These are phyloP conservation scores for Misopates orontium DNA, from an alignment of 257 asterid genomes.

Conservation along the genomic window DNA sequence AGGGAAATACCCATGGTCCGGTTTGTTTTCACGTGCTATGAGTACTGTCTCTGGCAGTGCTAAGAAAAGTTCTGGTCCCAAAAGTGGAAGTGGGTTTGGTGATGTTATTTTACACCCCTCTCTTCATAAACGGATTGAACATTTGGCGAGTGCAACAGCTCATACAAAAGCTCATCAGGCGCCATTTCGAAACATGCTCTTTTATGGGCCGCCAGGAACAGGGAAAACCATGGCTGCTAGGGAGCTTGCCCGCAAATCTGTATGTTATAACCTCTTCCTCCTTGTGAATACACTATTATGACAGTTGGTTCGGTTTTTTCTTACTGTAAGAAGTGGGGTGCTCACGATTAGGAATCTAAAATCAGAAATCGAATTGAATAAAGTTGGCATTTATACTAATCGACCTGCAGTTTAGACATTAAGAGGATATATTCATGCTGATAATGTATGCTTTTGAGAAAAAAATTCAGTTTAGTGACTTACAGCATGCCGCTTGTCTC, in stretches of 20 bases:
- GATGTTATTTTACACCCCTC: conserved; percentile 85
- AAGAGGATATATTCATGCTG: too few relatives aligned
- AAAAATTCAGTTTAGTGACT: too few relatives aligned
- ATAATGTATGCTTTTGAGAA: too few relatives aligned
- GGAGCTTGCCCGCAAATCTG: conserved; percentile 94
- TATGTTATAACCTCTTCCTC: conserved; percentile 38
- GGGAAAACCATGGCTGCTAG: conserved; percentile 99
- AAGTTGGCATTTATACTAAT: too few relatives aligned
- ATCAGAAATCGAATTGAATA: too few relatives aligned
- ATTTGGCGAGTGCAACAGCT: conserved; percentile 81
- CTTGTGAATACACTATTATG: background rate
- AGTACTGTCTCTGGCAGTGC: conserved; percentile 44
- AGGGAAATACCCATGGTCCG: conserved; percentile 96
- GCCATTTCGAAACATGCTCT: conserved; percentile 92
- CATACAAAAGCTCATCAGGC: conserved; percentile 89
- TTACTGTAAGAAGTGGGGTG: too few relatives aligned
- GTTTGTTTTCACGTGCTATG: conserved; percentile 60
- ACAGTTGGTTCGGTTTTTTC: too few relatives aligned
- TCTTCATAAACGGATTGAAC: conserved; percentile 77
- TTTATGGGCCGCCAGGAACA: conserved; percentile 97
- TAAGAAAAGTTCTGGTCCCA: conserved; percentile 31
- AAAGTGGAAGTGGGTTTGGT: conserved; percentile 64
- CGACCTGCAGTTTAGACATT: too few relatives aligned
- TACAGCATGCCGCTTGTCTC: too few relatives aligned
- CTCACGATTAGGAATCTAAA: too few relatives aligned